Percentiles rank a stretch among this genome's conserved stretches.
phyloP scores from a whole-genome alignment of 177 flowering plant species.

The Vitis hybrid region DNA sequence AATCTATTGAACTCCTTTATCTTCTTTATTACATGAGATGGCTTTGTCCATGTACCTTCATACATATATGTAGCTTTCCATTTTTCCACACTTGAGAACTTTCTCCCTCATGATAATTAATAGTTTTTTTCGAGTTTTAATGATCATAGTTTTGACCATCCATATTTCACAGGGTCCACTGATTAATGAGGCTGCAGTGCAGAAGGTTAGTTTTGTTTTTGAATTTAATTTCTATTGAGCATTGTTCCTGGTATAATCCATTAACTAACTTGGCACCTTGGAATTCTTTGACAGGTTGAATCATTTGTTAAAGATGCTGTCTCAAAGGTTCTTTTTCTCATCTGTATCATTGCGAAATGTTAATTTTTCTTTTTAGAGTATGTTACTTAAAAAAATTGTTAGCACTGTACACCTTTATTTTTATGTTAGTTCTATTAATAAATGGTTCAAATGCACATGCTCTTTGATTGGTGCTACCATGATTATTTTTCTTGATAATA shows the following conservation, averaged over 20 bases:
- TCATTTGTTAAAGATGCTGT: slow-evolving; percentile 77
- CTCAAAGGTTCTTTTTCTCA: slow-evolving; percentile 64
- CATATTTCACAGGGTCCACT: slow-evolving; percentile 76
- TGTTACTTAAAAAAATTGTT: not conserved
- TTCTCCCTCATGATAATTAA: not conserved
- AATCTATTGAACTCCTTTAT: not conserved
- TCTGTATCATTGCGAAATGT: not conserved
- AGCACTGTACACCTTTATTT: not conserved
- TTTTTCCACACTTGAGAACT: not conserved
- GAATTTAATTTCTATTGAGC: not conserved
- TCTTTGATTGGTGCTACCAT: not conserved
- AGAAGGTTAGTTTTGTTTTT: slow-evolving; percentile 53
- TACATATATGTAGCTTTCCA: not conserved
- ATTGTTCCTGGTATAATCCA: not conserved
- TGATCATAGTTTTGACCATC: slow-evolving; percentile 4
- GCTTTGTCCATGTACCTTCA: not conserved
- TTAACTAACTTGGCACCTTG: slow-evolving; percentile 2
- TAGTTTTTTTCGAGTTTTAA: not conserved
- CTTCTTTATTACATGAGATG: not conserved
- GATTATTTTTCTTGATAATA: not conserved
- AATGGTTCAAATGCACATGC: not conserved
- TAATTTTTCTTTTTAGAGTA: not conserved
- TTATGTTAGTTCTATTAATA: not conserved
- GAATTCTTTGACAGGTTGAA: slow-evolving; percentile 64
- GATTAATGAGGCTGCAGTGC: slow-evolving; percentile 88